Evolutionary conservation across 345 rosid species (phyloP).

Genomic region (Psidium guajava): DNA sequence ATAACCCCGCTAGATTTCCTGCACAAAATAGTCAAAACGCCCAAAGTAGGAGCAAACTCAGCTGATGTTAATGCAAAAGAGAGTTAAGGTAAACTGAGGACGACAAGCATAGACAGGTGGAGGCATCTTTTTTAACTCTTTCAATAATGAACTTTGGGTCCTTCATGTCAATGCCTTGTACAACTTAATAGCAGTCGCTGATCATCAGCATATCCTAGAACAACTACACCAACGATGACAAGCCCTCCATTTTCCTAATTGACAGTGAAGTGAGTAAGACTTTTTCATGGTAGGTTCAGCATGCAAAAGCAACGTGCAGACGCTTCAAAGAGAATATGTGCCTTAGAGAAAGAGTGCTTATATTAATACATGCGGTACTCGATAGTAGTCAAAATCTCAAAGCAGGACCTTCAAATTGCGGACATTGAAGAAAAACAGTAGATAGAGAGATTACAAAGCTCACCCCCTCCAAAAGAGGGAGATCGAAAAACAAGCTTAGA

Average conservation of each 20-base stretch:
- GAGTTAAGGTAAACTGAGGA: background rate
- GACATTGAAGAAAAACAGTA: background rate
- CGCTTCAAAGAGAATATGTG: background rate
- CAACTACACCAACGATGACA: background rate
- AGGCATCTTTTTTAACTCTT: background rate
- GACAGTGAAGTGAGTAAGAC: background rate
- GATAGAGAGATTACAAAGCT: background rate
- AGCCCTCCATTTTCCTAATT: background rate
- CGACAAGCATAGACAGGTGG: background rate
- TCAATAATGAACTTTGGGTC: background rate
- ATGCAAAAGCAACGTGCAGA: background rate
- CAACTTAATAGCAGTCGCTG: background rate
- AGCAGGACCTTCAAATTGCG: background rate
- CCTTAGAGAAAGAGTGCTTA: background rate
- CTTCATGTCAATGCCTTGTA: background rate
- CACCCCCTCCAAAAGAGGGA: background rate
- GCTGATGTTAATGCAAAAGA: background rate
- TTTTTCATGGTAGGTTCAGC: background rate
- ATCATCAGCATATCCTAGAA: background rate
- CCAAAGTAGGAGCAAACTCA: background rate
- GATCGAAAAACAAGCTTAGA: no score
- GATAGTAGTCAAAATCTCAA: background rate
- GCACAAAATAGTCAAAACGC: conserved; percentile 4
- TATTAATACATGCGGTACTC: background rate
- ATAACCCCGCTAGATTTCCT: conserved; percentile 75